Evolutionary conservation across 257 asterid genomes (phyloP), one percentile per base, ranked within the genome.

Genomic region (Jaltomata sinuosa): DNA sequence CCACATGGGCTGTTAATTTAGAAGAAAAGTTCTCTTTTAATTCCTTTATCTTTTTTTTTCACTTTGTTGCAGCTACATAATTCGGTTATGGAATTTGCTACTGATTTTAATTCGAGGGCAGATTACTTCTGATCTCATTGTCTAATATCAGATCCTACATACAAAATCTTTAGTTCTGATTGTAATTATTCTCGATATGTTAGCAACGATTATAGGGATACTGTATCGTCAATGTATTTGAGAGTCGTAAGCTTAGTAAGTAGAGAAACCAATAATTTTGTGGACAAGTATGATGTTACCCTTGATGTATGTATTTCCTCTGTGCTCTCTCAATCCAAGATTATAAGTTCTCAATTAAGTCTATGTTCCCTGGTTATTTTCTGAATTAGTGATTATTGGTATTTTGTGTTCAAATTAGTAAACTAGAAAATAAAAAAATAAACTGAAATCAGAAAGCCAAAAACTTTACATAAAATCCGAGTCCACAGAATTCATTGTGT

Each of bases 51-150:
- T 27, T 34, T 6, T 68, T 9, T 38, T 42, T 81, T 32, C 4
- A n/a, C n/a, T n/a, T n/a, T n/a, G 18, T 19, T 88, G 88, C 93
- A 93, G 97, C 86, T 93, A n/a, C 94, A 95, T 3, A 93, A 93
- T 90, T 95, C 97, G 79, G 90, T 93, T 72, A 92, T 93, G 49
- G 97, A 92, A 84, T 93, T 91, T 47, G 85, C 90, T 4, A 87
- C 91, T 0, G 97, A 93, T 84, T 92, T 89, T 84, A 93, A 93
- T 72, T 91, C 95, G 6, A 89, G 94, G 86, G 95, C 95, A 3
- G 97, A 92, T 65, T 93, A 90, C 86, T 89, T 92, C 50, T 93
- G 97, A 95, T 93, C 97, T 52, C 97, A 93, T 80, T 95, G 97
- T 45, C 85, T 93, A 57, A 91, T 93, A 87, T 93, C 97, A 50